These are phyloP conservation scores for Coemansia brasiliensis DNA, from an alignment of 192 early-diverging fungal species.

Conservation along the genomic window DNA sequence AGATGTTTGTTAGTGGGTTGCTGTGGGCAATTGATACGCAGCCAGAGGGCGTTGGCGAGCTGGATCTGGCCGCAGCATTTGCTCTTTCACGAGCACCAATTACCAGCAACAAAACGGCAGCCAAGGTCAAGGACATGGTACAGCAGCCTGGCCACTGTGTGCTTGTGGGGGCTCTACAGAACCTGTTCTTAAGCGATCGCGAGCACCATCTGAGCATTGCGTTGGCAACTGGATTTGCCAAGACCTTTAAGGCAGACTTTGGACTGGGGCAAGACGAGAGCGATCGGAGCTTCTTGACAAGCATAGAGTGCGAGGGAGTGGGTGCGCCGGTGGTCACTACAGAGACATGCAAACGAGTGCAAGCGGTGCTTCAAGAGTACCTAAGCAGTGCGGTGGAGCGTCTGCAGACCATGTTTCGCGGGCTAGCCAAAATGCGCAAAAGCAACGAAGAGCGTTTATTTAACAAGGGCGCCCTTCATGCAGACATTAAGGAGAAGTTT, in stretches of 20 bases:
- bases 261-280: slow-evolving; percentile 20
- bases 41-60: slow-evolving; percentile 23
- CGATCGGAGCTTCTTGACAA: not conserved
- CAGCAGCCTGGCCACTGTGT: slow-evolving; percentile 52
- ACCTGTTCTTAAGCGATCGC: slow-evolving; percentile 44
- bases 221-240: slow-evolving; percentile 34
- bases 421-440: slow-evolving; percentile 71
- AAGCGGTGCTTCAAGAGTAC: slow-evolving; percentile 34
- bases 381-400: slow-evolving; percentile 36
- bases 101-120: slow-evolving; percentile 2
- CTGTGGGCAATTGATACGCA: slow-evolving; percentile 54
- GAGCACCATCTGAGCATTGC: slow-evolving; percentile 44
- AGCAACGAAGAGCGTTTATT: slow-evolving; percentile 80
- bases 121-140: slow-evolving; percentile 38
- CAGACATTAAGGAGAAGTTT: slow-evolving; percentile 37
- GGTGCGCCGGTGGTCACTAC: slow-evolving; percentile 12
- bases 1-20: slow-evolving; percentile 83
- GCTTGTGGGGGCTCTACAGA: slow-evolving; percentile 39
- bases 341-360: slow-evolving; percentile 28
- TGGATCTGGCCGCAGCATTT: slow-evolving; percentile 40
- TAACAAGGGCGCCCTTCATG: slow-evolving; percentile 62
- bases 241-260: slow-evolving; percentile 27
- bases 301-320: not conserved
- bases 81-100: slow-evolving; percentile 5
- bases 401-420: slow-evolving; percentile 49